Percentiles rank a stretch among this genome's conserved stretches.
These are phyloP conservation scores for Trichomonas gallinae DNA, from an alignment of 208 protist species.

Conservation along the genomic window DNA sequence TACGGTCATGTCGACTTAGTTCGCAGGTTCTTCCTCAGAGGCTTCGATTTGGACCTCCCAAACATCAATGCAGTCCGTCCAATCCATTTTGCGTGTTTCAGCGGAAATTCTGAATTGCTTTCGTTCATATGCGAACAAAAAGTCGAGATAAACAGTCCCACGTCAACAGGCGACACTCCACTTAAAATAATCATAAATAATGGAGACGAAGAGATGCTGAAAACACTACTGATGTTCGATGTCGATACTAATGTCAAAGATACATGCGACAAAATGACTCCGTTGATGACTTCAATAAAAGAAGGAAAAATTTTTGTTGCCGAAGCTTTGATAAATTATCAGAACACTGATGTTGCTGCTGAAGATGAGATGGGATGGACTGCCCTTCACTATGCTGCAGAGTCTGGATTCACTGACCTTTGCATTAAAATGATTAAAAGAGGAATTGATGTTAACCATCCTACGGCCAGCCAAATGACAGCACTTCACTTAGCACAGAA, in stretches of 20 bases:
- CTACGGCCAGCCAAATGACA: not conserved
- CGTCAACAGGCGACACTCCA: not conserved
- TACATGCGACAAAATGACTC: not conserved
- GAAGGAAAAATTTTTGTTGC: not conserved
- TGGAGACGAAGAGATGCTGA: not conserved
- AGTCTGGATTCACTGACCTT: not conserved
- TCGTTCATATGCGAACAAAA: not conserved
- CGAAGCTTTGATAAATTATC: not conserved
- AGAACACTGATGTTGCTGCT: not conserved
- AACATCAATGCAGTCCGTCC: not conserved
- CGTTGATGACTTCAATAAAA: not conserved
- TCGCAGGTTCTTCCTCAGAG: not conserved
- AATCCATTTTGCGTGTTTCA: not conserved
- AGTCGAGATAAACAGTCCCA: not conserved
- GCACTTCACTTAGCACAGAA: not conserved
- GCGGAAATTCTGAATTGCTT: not conserved
- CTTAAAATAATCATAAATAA: not conserved
- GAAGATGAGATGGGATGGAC: not conserved
- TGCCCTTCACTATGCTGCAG: not conserved
- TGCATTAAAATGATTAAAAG: not conserved
- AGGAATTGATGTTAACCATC: not conserved
- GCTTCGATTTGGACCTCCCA: not conserved
- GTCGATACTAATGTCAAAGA: not conserved
- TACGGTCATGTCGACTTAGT: not conserved
- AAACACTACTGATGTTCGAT: not conserved